Conservation (phyloP, 371 early-diverging fungal genomes). For the Mucor piriformis region DNA sequence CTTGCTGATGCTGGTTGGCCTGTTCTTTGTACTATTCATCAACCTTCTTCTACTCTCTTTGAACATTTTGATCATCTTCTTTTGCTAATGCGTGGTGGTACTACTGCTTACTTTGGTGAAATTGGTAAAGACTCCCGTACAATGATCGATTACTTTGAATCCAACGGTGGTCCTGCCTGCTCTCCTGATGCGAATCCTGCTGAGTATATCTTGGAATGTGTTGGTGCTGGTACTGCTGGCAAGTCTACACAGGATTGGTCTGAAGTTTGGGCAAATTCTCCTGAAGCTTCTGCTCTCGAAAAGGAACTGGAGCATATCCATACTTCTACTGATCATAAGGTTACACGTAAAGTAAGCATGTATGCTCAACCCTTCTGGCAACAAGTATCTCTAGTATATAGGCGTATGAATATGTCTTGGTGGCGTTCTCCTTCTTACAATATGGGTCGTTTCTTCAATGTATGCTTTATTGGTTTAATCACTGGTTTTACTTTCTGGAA, state of each 20-base stretch:
- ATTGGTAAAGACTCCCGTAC: constrained; percentile 56
- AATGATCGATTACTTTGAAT: constrained; percentile 66
- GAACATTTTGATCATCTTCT: constrained; percentile 81
- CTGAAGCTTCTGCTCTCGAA: constrained; percentile 39
- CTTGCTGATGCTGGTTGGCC: constrained; percentile 71
- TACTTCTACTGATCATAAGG: constrained; percentile 22
- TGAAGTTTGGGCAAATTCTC: constrained; percentile 58
- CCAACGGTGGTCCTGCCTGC: constrained; percentile 63
- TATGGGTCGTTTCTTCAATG: constrained; percentile 60
- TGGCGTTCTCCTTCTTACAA: constrained; percentile 72
- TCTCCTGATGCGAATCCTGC: constrained; percentile 55
- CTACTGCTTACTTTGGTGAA: constrained; percentile 79
- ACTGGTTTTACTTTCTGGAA: constrained; percentile 79
- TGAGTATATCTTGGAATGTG: constrained; percentile 54
- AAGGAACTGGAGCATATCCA: constrained; percentile 40
- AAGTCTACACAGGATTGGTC: constrained; percentile 64
- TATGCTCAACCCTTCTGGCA: constrained; percentile 36
- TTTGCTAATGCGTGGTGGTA: constrained; percentile 75
- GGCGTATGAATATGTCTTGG: constrained; percentile 62
- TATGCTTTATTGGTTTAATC: constrained; percentile 55
- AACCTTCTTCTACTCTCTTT: constrained; percentile 81
- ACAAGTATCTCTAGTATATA: constrained; percentile 56
- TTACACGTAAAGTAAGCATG: constrained; percentile 17
- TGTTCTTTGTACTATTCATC: constrained; percentile 84
- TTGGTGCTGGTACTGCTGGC: constrained; percentile 62